Conservation (phyloP, 306 rosid genomes). For the Pyrus bretschneideri region DNA sequence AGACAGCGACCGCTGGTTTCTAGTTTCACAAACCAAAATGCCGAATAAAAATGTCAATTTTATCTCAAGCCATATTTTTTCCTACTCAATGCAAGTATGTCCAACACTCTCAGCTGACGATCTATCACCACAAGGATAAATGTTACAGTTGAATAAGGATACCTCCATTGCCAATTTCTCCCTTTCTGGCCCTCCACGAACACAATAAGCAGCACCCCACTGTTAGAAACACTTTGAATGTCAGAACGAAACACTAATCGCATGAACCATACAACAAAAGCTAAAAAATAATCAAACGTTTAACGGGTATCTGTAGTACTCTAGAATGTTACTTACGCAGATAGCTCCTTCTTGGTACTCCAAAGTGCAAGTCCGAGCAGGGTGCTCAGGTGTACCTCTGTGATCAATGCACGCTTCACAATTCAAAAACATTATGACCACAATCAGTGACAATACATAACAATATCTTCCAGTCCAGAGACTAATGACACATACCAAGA, state of each 20-base stretch:
- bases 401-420: slow-evolving; percentile 85
- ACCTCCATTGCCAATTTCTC: slow-evolving; percentile 88
- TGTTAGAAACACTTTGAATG: slow-evolving; percentile 16
- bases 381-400: slow-evolving; percentile 83
- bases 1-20: background rate
- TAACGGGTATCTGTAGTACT: no score
- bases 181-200: slow-evolving; percentile 72
- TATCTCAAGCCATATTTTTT: background rate
- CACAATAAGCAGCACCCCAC: slow-evolving; percentile 95
- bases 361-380: slow-evolving; percentile 90
- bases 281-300: no score
- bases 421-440: background rate
- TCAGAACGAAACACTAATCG: slow-evolving; percentile 3
- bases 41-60: background rate
- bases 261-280: background rate
- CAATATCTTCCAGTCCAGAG: background rate
- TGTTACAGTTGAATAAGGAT: background rate
- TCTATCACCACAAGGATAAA: background rate
- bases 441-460: background rate
- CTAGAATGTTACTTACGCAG: slow-evolving; percentile 53
- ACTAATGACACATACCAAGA: slow-evolving; percentile 43
- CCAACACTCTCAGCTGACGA: background rate
- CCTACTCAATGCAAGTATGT: background rate
- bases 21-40: background rate
- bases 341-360: slow-evolving; percentile 65